These are phyloP conservation scores for Aspergillus persii DNA, from an alignment of 2,329 filamentous ascomycete genomes.

Conservation along the genomic window DNA sequence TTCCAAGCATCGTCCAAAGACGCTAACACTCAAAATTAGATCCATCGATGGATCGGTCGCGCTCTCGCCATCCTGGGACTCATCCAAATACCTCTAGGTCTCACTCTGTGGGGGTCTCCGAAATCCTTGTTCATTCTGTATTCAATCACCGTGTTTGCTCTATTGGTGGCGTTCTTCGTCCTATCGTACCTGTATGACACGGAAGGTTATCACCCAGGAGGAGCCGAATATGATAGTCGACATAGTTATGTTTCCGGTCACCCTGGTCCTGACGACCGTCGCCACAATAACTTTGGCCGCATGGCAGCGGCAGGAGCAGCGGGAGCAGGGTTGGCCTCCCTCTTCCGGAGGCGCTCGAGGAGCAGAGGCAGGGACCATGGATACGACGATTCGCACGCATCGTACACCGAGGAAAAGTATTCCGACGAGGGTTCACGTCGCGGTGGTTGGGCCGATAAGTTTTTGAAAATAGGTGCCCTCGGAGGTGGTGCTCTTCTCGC, in stretches of 20 bases:
- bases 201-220: slow-evolving; percentile 48
- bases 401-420: slow-evolving; percentile 65
- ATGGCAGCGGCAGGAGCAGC: slow-evolving; percentile 56
- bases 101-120: slow-evolving; percentile 90
- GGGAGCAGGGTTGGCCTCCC: slow-evolving; percentile 57
- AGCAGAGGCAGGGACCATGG: slow-evolving; percentile 45
- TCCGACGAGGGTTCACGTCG: slow-evolving; percentile 50
- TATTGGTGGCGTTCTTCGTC: slow-evolving; percentile 75
- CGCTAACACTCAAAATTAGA: slow-evolving; percentile 51
- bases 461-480: slow-evolving; percentile 61
- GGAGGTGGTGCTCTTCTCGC: slow-evolving; percentile 63
- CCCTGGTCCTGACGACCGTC: slow-evolving; percentile 43
- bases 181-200: slow-evolving; percentile 66
- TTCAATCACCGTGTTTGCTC: slow-evolving; percentile 69
- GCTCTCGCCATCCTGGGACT: slow-evolving; percentile 77
- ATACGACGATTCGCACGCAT: slow-evolving; percentile 52
- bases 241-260: slow-evolving; percentile 56
- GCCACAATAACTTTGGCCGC: slow-evolving; percentile 46
- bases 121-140: slow-evolving; percentile 82
- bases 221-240: slow-evolving; percentile 55
- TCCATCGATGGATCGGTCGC: slow-evolving; percentile 88
- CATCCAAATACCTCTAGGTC: slow-evolving; percentile 79
- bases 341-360: slow-evolving; percentile 44
- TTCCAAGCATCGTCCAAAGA: background rate
- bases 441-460: slow-evolving; percentile 59